These are phyloP conservation scores for Suillus lakei DNA, from an alignment of 768 basidiomycete species.

Conservation along the genomic window DNA sequence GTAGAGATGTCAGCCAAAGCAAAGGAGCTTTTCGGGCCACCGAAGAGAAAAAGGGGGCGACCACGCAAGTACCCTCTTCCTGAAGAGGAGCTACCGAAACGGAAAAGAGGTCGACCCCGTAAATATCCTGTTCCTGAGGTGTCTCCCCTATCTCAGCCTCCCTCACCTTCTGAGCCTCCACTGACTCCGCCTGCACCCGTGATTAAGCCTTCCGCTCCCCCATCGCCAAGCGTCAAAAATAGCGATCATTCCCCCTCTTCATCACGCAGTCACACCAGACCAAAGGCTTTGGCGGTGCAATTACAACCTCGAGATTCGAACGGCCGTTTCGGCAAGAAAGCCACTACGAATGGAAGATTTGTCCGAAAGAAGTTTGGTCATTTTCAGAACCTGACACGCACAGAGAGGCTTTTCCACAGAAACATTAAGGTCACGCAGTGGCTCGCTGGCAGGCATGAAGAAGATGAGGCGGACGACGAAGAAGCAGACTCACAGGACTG, in stretches of 20 bases:
- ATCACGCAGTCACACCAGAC: slow-evolving; percentile 32
- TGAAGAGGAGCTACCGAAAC: slow-evolving; percentile 35
- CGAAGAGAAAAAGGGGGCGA: slow-evolving; percentile 39
- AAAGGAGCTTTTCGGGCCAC: slow-evolving; percentile 34
- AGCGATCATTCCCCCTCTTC: slow-evolving; percentile 31
- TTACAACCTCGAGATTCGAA: slow-evolving; percentile 66
- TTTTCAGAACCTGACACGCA: slow-evolving; percentile 37
- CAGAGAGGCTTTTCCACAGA: slow-evolving; percentile 46
- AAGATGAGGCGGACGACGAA: slow-evolving; percentile 22
- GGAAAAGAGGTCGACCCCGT: slow-evolving; percentile 40
- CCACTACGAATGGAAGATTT: slow-evolving; percentile 48
- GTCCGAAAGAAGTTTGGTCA: slow-evolving; percentile 39
- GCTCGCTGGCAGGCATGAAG: slow-evolving; percentile 27
- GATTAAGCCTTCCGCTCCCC: slow-evolving; percentile 17
- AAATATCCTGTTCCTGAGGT: slow-evolving; percentile 29
- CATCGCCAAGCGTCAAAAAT: slow-evolving; percentile 25
- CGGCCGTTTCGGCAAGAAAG: slow-evolving; percentile 72
- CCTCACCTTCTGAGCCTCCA: slow-evolving; percentile 16
- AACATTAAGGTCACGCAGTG: slow-evolving; percentile 43
- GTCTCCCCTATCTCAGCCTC: slow-evolving; percentile 13
- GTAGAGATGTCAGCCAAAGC: slow-evolving; percentile 39
- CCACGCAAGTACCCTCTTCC: slow-evolving; percentile 39
- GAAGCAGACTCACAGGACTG: slow-evolving; percentile 20
- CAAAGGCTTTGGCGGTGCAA: slow-evolving; percentile 50
- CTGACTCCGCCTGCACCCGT: slow-evolving; percentile 16